phyloP scores from a whole-genome alignment of 805 yeast species.

The Komagataella pastoris region DNA sequence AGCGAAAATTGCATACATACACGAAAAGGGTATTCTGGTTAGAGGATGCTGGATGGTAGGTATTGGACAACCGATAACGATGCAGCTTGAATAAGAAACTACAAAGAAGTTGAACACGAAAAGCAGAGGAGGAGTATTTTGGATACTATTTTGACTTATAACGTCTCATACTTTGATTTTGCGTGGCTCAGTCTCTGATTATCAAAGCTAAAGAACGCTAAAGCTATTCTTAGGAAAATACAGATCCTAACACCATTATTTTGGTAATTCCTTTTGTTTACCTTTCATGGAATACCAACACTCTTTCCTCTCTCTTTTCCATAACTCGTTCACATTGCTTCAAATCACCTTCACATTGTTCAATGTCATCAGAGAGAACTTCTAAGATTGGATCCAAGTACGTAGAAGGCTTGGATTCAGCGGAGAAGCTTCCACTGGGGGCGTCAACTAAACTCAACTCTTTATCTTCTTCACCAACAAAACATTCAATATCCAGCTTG shows the following conservation, averaged over 20 bases:
- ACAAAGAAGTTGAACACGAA: too few relatives aligned
- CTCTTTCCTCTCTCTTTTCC: neutral
- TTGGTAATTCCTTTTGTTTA: neutral
- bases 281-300: neutral
- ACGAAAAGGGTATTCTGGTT: neutral
- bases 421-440: neutral
- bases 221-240: too few relatives aligned
- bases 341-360: neutral
- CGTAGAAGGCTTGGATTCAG: neutral
- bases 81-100: too few relatives aligned
- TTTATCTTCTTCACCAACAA: neutral
- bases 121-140: too few relatives aligned
- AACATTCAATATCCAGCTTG: neutral
- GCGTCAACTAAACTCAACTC: neutral
- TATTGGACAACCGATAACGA: too few relatives aligned
- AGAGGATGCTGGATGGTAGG: neutral
- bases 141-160: too few relatives aligned
- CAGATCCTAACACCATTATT: neutral
- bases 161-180: too few relatives aligned
- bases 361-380: neutral
- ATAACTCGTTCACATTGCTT: too few relatives aligned
- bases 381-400: neutral
- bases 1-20: neutral
- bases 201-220: too few relatives aligned
- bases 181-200: too few relatives aligned